Percentiles rank a stretch among this genome's conserved stretches.
Conservation (phyloP, 306 rosid species). For the Gastrolobium villosum region DNA sequence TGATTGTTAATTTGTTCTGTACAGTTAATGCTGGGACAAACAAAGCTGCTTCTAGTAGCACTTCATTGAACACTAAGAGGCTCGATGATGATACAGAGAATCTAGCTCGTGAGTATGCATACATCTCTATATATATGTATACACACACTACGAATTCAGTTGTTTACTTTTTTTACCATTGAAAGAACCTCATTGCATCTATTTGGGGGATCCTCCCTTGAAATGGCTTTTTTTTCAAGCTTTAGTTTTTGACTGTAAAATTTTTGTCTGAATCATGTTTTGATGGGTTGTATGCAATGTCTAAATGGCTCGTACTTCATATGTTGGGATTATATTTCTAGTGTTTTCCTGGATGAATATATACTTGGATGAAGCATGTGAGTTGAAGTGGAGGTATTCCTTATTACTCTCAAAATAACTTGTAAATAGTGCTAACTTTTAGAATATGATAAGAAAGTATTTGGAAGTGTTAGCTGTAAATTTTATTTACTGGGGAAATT, state of each 20-base stretch:
- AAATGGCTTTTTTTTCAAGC: background rate
- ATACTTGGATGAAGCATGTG: background rate
- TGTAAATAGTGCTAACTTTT: background rate
- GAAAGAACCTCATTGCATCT: background rate
- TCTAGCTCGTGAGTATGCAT: conserved; percentile 72
- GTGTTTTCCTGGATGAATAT: background rate
- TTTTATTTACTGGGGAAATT: background rate
- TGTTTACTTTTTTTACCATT: background rate
- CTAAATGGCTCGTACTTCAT: background rate
- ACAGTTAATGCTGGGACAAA: conserved; percentile 76
- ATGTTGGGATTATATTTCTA: background rate
- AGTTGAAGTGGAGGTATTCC: conserved; percentile 1
- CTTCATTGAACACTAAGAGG: conserved; percentile 87
- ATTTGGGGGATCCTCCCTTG: background rate
- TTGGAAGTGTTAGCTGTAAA: background rate
- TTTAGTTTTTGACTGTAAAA: background rate
- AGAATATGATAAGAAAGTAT: background rate
- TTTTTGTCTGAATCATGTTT: background rate
- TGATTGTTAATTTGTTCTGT: conserved; percentile 34
- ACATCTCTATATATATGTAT: background rate
- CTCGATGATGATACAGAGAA: conserved; percentile 88
- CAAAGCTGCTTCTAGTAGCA: conserved; percentile 85
- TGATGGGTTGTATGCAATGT: background rate
- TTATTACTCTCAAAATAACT: background rate
- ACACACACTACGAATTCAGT: background rate